Evolutionary conservation across 2,329 filamentous ascomycete genomes (phyloP), one percentile per base, ranked within the genome.

Genomic region (Colletotrichum navitas): DNA sequence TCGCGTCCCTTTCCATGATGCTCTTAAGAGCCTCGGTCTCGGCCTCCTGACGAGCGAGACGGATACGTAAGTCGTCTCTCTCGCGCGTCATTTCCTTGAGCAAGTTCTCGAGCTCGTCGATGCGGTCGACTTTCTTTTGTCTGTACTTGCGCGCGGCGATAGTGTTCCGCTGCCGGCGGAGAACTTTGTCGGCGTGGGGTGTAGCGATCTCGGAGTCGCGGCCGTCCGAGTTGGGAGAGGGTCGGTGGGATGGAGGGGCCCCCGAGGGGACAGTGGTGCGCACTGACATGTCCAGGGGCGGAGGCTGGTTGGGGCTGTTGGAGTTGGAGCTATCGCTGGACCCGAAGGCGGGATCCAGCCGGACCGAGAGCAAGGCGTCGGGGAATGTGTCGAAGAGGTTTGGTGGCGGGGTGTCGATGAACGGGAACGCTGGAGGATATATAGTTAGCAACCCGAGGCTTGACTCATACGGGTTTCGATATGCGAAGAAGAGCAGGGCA

Each of bases 81-180:
- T 93, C 91, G 59, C 84, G 80, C 70, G 87, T 87, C 77, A 90
- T 86, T 54, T 87, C 84, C 58, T 85, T 86, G 52, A 93, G 81
- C 26, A 88, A 86, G 11, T 81, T 79, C 79, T 93, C 91, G 41
- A 93, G 84, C 72, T 89, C 87, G 34, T 81, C 81, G 79, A 92
- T 88, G 73, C 90, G 89, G 75, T 93, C 91, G 43, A 93, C 85
- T 56, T 90, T 88, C 79, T 91, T 92, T 78, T 93, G 91, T 34
- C 91, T 89, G 78, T 92, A 93, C 73, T 91, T 90, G 73, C 90
- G 87, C 39, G 91, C 91, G n/a, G 91, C 91, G 73, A 92, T 85
- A 18, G 91, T 93, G 79, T 93, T 93, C 73, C 89, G 87, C 73
- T 89, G 87, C 36, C 91, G 89, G 79, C 92, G 92, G 76, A 84